Evolutionary conservation across 208 protist species (phyloP).

Genomic region (Wallacemonas collosoma): DNA sequence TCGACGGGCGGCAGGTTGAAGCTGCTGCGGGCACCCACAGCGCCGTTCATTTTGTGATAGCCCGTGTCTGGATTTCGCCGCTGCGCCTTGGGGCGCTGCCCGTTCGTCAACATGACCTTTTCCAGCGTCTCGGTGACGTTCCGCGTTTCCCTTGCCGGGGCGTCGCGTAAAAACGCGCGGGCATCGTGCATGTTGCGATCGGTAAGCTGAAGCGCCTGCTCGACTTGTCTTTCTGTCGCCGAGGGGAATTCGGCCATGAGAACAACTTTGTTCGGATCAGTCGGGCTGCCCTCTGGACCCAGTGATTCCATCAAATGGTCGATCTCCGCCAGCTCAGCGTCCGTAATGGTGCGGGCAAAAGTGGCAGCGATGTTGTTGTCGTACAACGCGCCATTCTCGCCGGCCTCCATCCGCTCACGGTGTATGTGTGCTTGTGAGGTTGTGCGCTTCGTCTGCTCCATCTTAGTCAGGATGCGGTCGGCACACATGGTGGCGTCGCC

Average conservation of each 20-base stretch:
- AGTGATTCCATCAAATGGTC: slow-evolving; percentile 30
- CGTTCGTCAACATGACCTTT: slow-evolving; percentile 26
- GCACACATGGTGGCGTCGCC: slow-evolving; percentile 63
- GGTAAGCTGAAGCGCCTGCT: slow-evolving; percentile 43
- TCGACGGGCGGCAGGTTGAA: slow-evolving; percentile 2
- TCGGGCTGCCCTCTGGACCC: slow-evolving; percentile 12
- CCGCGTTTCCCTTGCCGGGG: background rate
- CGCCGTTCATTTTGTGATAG: slow-evolving; percentile 41
- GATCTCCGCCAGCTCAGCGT: slow-evolving; percentile 31
- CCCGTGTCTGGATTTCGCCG: slow-evolving; percentile 13
- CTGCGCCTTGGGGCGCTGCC: slow-evolving; percentile 15
- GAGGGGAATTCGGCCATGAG: slow-evolving; percentile 49
- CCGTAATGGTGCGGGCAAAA: slow-evolving; percentile 28
- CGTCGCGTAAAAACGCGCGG: slow-evolving; percentile 28
- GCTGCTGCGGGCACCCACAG: slow-evolving; percentile 27
- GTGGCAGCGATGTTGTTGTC: slow-evolving; percentile 15
- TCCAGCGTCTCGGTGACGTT: slow-evolving; percentile 28
- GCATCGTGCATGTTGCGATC: slow-evolving; percentile 42
- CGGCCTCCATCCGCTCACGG: slow-evolving; percentile 9
- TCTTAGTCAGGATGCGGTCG: slow-evolving; percentile 31
- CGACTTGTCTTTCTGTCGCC: slow-evolving; percentile 25
- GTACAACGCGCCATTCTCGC: background rate
- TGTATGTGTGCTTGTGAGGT: background rate
- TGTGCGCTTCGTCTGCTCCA: slow-evolving; percentile 30
- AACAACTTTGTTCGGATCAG: slow-evolving; percentile 21